Evolutionary conservation across 345 rosid genomes (phyloP), one percentile per base, ranked within the genome.

Genomic region (Salix koriyanagi): DNA sequence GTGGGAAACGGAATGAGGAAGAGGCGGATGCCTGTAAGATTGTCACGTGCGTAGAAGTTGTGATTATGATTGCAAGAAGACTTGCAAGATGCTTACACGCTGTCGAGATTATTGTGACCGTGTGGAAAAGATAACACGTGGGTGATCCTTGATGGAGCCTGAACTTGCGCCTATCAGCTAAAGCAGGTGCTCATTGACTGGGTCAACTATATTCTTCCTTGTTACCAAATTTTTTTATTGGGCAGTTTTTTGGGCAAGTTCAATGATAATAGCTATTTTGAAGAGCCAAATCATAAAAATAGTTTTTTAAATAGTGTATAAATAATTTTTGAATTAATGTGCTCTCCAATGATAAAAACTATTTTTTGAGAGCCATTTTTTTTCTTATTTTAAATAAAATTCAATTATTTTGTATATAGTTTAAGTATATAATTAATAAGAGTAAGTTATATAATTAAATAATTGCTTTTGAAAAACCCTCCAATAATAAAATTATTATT

Each of bases 311-410:
- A 30, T 30, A 30, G 2, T 30, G 0, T 30, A 30, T 30, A 30
- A 2, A 30, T 30, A 2, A 0, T 2, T 30, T 2, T 30, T 30
- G 2, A 2, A 0, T 30, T 30, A 0, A 30, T 30, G 0, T 2
- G 32, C 0, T 2, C 2, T 30, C 3, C 3, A 30, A 30, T 30
- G 0, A 2, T 30, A 30, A 30, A 0, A 30, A 0, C 0, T 2
- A 30, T 30, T 30, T 30, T 2, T 30, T 0, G n/a, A 30, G 3
- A 30, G 3, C 32, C 3, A 30, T 30, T 30, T 30, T 30, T 2
- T 25, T 25, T 25, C 3, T 30, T 30, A 30, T 30, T 30, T 30
- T 30, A 30, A 30, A 30, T 30, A 30, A 30, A 30, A 30, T 30
- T 30, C 0, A 30, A 30, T 30, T 30, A 30, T 30, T 30, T 30